Conservation (phyloP, 116 monocot species). For the Zostera marina region DNA sequence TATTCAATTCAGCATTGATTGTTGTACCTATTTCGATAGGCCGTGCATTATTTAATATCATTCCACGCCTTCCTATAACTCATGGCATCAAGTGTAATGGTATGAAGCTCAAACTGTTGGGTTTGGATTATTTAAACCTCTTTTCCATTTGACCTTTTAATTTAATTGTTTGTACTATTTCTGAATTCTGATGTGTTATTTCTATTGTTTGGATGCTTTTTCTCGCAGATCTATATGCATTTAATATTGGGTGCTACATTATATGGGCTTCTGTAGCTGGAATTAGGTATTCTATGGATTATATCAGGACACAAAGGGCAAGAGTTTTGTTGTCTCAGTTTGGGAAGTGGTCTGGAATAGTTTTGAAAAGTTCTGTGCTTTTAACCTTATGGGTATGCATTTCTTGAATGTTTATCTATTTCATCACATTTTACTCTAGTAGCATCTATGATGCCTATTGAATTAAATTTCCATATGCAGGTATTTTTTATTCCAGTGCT, state of each 20-base stretch:
- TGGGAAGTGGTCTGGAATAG: slow-evolving; percentile 71
- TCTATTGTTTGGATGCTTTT: background rate
- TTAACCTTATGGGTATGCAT: slow-evolving; percentile 79
- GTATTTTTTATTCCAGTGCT: slow-evolving; percentile 85
- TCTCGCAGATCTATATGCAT: slow-evolving; percentile 75
- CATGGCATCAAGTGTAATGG: slow-evolving; percentile 98
- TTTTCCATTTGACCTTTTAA: background rate
- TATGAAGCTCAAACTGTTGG: slow-evolving; percentile 2
- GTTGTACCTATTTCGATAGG: slow-evolving; percentile 81
- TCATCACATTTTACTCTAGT: background rate
- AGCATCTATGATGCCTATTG: background rate
- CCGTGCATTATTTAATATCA: slow-evolving; percentile 63
- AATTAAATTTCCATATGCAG: slow-evolving; percentile 18
- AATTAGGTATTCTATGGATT: slow-evolving; percentile 53
- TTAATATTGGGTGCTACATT: slow-evolving; percentile 81
- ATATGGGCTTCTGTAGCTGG: slow-evolving; percentile 71
- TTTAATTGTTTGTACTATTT: background rate
- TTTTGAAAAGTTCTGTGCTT: slow-evolving; percentile 70
- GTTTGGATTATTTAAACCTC: background rate
- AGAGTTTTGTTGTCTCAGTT: slow-evolving; percentile 41
- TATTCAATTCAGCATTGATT: slow-evolving; percentile 80
- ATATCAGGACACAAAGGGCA: slow-evolving; percentile 38
- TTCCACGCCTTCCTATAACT: slow-evolving; percentile 85
- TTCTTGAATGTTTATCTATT: background rate
- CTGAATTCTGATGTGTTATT: background rate